Percentiles rank a stretch among this genome's conserved stretches.
Evolutionary conservation across 176 grass and related monocot genomes (phyloP).

Genomic region (Sorghum bicolor): Sorghum_bicolor_NCBIv3 NC_012870.2:66368001-66368500

Average conservation of each 20-base stretch:
- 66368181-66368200: conserved; percentile 85
- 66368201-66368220: conserved; percentile 50
- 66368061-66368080: neutral
- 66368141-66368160: conserved; percentile 78
- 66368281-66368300: neutral
- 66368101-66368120: conserved; percentile 29
- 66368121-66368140: conserved; percentile 58
- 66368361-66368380: neutral
- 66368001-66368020: conserved; percentile 69
- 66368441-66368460: neutral
- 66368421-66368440: neutral
- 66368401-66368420: neutral
- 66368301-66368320: neutral
- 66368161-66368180: conserved; percentile 97
- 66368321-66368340: neutral
- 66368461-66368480: neutral
- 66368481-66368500: neutral
- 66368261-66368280: neutral
- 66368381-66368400: neutral
- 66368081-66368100: conserved; percentile 11
- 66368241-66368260: neutral
- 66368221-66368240: neutral
- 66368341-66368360: neutral
- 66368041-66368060: neutral
- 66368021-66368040: conserved; percentile 66